phyloP scores from a whole-genome alignment of 805 yeast species.

The Candida endomychidarum region DNA sequence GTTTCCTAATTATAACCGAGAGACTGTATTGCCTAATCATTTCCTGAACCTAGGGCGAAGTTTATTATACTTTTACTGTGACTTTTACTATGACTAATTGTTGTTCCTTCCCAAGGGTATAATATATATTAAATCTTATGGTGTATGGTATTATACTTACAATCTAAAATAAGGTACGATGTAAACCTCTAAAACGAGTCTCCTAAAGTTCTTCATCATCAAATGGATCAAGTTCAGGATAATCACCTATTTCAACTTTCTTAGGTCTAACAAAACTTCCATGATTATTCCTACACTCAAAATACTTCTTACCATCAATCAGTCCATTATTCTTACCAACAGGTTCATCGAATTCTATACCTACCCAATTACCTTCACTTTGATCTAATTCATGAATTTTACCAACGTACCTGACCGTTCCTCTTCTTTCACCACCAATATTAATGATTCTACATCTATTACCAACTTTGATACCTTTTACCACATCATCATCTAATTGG shows the following conservation, averaged over 20 bases:
- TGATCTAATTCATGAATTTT: slow-evolving; percentile 57
- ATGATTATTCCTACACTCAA: slow-evolving; percentile 54
- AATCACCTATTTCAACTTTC: slow-evolving; percentile 69
- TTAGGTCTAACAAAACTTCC: slow-evolving; percentile 80
- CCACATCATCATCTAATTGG: slow-evolving; percentile 26
- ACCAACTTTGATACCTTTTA: slow-evolving; percentile 42
- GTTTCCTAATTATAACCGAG: too few species aligned
- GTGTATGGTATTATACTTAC: too few species aligned
- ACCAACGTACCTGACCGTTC: slow-evolving; percentile 72
- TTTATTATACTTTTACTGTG: too few species aligned
- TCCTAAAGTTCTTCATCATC: slow-evolving; percentile 7
- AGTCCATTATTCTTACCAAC: slow-evolving; percentile 84
- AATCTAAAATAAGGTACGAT: too few species aligned
- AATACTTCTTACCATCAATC: slow-evolving; percentile 59
- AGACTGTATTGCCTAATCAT: too few species aligned
- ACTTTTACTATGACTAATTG: too few species aligned
- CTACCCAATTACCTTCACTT: slow-evolving; percentile 65
- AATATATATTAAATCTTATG: too few species aligned
- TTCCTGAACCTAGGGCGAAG: too few species aligned
- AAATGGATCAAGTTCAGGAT: slow-evolving; percentile 47
- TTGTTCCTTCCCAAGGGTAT: too few species aligned
- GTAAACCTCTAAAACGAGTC: too few species aligned
- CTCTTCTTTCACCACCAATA: slow-evolving; percentile 57
- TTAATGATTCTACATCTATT: slow-evolving; percentile 53
- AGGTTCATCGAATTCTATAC: slow-evolving; percentile 83